phyloP scores from a whole-genome alignment of 345 rosid species.

The Heritiera littoralis region DNA sequence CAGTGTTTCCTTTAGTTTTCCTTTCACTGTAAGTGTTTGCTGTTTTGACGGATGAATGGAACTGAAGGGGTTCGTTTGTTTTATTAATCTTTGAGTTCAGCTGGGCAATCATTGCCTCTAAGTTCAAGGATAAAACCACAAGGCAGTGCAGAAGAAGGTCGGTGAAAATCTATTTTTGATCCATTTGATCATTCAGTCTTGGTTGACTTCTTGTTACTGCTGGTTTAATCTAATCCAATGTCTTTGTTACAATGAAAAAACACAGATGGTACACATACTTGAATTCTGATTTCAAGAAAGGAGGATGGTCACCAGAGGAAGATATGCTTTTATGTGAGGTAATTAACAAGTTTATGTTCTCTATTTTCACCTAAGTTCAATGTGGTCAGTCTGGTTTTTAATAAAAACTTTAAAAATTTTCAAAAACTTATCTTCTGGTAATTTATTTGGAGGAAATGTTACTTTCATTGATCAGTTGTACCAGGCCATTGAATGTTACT shows the following conservation, averaged over 20 bases:
- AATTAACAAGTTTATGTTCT: not conserved
- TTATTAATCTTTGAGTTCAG: slow-evolving; percentile 37
- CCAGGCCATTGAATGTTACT: slow-evolving; percentile 13
- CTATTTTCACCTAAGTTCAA: slow-evolving; percentile 2
- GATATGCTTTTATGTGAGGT: slow-evolving; percentile 96
- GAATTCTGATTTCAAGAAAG: slow-evolving; percentile 96
- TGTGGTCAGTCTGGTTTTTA: slow-evolving; percentile 1
- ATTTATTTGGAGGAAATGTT: slow-evolving; percentile 2
- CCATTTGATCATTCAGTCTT: not conserved
- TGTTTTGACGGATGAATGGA: slow-evolving; percentile 1
- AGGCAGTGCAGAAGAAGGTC: slow-evolving; percentile 99
- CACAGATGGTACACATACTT: slow-evolving; percentile 95
- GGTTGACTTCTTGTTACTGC: not conserved
- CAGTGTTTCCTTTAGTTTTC: not conserved
- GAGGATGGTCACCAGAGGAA: slow-evolving; percentile 99
- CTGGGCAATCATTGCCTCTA: slow-evolving; percentile 93
- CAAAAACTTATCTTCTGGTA: slow-evolving; percentile 7
- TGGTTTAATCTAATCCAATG: slow-evolving; percentile 23
- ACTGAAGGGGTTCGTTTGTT: slow-evolving; percentile 17
- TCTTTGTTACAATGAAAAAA: slow-evolving; percentile 5
- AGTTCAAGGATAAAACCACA: slow-evolving; percentile 88
- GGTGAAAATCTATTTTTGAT: slow-evolving; percentile 26
- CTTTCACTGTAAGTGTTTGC: not conserved
- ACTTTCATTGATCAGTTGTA: slow-evolving; percentile 16
- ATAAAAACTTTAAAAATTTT: not conserved